Evolutionary conservation across 306 rosid genomes (phyloP), one percentile per base, ranked within the genome.

Genomic region (Quercus engelmannii): DNA sequence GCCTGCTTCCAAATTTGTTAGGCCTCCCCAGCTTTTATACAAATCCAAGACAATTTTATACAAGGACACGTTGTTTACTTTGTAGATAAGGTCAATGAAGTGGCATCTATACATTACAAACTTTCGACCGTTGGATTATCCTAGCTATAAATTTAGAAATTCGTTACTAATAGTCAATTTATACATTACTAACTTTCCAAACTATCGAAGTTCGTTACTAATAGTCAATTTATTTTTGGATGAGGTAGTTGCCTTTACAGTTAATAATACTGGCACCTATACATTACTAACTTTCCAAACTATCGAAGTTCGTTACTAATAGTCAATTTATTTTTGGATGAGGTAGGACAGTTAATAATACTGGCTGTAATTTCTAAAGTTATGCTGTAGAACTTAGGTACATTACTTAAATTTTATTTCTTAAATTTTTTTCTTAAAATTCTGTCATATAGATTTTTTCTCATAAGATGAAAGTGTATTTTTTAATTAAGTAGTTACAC

Each of bases 41-140:
- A 8, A 64, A 64, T 64, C 62, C 33, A 55, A 38, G 43, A 38
- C 41, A 35, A 6, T 38, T 38, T 0, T 38, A 38, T 38, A 38
- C 43, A 7, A 38, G 10, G 43, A 0, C 43, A 38, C 23, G 72
- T 21, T n/a, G 21, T 21, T 7, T 15, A 28, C 23, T 15, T 26
- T 74, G 58, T 76, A 43, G 80, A 83, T 70, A 78, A 56, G 82
- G 69, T 41, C 70, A 21, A 25, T 30, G 19, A 63, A 79, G 78
- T 70, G 55, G 55, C 41, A 23, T 19, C 61, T n/a, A 72, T 76
- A 71, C 35, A 31, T 35, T 13, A 64, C n/a, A 61, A 23, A 20
- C 26, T 59, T 75, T 58, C 23, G 58, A 77, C 83, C 76, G 80
- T 65, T 69, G 72, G 81, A 84, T 86, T 70, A 68, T 52, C 83